A percentile compares a stretch with the other conserved stretches of the same genome.
phyloP scores from a whole-genome alignment of 495 filamentous ascomycete genomes.

The Hypoxylon lienhwacheense region DNA sequence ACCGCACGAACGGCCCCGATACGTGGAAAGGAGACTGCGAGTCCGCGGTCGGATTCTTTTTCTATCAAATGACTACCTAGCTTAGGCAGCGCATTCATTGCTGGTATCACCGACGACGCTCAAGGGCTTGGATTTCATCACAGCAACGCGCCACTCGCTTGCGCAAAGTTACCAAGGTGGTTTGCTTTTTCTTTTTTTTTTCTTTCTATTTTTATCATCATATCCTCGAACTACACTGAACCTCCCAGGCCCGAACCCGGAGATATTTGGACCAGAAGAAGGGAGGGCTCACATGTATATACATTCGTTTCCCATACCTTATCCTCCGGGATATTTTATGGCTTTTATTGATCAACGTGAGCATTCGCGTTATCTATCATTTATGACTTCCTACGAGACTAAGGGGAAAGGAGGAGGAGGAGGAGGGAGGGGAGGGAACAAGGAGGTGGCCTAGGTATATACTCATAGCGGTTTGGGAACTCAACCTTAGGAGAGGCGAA shows the following conservation, averaged over 20 bases:
- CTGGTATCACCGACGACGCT: neutral
- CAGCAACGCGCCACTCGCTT: constrained; percentile 6
- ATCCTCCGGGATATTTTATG: constrained; percentile 1
- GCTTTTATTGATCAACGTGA: constrained; percentile 11
- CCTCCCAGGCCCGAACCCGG: neutral
- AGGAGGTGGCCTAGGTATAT: too few species aligned
- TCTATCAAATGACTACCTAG: constrained; percentile 3
- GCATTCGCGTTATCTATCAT: constrained; percentile 15
- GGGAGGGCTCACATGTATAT: constrained; percentile 19
- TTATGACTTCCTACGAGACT: constrained; percentile 25
- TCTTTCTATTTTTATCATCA: constrained; percentile 2
- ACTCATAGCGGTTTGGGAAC: neutral
- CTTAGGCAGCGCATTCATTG: neutral
- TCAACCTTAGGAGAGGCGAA: neutral
- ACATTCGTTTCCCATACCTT: constrained; percentile 25
- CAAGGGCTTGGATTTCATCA: neutral
- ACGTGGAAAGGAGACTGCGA: too few species aligned
- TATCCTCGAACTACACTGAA: constrained; percentile 2
- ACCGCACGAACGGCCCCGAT: too few species aligned
- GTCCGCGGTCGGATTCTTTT: too few species aligned
- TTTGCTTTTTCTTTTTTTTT: too few species aligned
- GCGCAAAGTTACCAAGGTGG: constrained; percentile 6
- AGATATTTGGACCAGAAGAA: neutral
- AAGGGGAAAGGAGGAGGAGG: neutral
- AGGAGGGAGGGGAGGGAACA: neutral